Base-by-base conservation (phyloP, 371 early-diverging fungal species). In the Circinella minor region DNA sequence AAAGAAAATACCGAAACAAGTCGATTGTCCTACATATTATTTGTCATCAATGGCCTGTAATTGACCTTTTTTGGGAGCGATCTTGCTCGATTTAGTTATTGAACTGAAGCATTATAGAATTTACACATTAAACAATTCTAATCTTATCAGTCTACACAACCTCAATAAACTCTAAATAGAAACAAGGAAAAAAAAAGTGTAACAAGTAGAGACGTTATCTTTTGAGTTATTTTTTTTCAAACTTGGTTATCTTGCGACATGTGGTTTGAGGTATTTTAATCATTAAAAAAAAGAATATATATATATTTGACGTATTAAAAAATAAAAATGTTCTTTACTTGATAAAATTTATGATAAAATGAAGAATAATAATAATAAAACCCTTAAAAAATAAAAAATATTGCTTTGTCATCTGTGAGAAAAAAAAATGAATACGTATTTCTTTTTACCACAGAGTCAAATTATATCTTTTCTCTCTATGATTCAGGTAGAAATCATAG, bases 231-330 rank as follows among this genome's bases (percentile, higher is more conserved):
- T 39, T 63, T 63, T 48, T 46, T 46, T 43, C 46, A 20, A 49
- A 46, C 36, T 63, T 48, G 63, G 63, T 63, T 63, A 63, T 63
- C 63, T 63, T 48, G 48, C 36, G 36, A 20, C 63, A 63, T 63
- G 63, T 63, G 63, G 49, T 63, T 37, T 36, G 63, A 43, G 43
- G 43, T 11, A 43, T 43, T 43, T 43, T 43, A 43, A 9, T 43
- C 11, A 43, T 43, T 43, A 43, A 9, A 43, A 9, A 43, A 43
- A 43, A 43, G 43, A 43, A 27, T 27, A 27, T 27, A 27, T 27
- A 2, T 27, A 27, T 27, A 27, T 27, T 27, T 43, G 11, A 43
- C 43, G 9, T 1, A 3, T 43, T 43, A 43, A n/a, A n/a, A n/a
- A n/a, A n/a, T n/a, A n/a, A n/a, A n/a, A n/a, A n/a, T n/a, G n/a